A percentile compares a stretch with the other conserved stretches of the same genome.
phyloP scores from a whole-genome alignment of 345 rosid genomes.

The Lumnitzera littorea region DNA sequence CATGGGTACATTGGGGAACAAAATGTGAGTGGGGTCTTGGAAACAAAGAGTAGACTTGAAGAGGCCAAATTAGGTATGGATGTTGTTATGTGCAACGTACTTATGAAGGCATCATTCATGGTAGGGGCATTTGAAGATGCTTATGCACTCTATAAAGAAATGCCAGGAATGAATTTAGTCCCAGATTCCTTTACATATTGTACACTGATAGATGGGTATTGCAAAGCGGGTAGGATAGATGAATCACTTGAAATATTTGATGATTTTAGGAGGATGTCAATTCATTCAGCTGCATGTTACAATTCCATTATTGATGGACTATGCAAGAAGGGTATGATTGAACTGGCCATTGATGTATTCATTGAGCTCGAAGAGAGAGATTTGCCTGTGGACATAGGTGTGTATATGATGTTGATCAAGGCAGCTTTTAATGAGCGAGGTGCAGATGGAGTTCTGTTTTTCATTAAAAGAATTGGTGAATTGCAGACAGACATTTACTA shows the following conservation, averaged over 20 bases:
- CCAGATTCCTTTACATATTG: slow-evolving; percentile 53
- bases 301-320: slow-evolving; percentile 53
- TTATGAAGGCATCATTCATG: slow-evolving; percentile 60
- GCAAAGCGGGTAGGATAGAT: slow-evolving; percentile 54
- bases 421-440: slow-evolving; percentile 29
- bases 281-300: slow-evolving; percentile 52
- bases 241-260: slow-evolving; percentile 78
- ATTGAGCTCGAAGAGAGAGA: slow-evolving; percentile 46
- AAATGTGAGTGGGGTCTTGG: slow-evolving; percentile 41
- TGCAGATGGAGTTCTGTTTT: slow-evolving; percentile 38
- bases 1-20: slow-evolving; percentile 54
- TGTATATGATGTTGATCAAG: slow-evolving; percentile 34
- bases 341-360: slow-evolving; percentile 50
- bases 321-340: slow-evolving; percentile 51
- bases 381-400: slow-evolving; percentile 29
- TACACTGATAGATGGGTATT: slow-evolving; percentile 50
- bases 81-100: slow-evolving; percentile 59
- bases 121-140: slow-evolving; percentile 78
- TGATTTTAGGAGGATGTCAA: slow-evolving; percentile 42
- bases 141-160: slow-evolving; percentile 41
- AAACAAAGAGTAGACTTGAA: slow-evolving; percentile 41
- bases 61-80: slow-evolving; percentile 52
- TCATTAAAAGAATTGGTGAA: slow-evolving; percentile 36
- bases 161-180: slow-evolving; percentile 49
- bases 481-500: slow-evolving; percentile 20